Conservation (phyloP, 352 stramenopile genomes). For the Phytophthora ramorum region DNA sequence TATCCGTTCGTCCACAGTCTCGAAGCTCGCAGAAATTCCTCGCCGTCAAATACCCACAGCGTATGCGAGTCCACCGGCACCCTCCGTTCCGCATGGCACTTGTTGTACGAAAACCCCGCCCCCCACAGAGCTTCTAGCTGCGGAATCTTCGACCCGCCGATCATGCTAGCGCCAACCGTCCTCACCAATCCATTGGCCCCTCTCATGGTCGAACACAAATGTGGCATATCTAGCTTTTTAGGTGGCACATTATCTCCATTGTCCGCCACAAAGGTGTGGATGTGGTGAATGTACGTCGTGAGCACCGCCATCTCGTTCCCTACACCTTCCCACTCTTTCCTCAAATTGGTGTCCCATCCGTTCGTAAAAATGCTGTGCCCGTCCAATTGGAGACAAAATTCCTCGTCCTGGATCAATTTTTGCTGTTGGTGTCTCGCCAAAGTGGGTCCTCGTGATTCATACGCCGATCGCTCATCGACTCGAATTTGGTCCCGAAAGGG, state of each 20-base stretch:
- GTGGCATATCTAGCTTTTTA: conserved; percentile 61
- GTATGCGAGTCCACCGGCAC: conserved; percentile 73
- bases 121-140: conserved; percentile 73
- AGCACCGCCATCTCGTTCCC: conserved; percentile 86
- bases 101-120: conserved; percentile 75
- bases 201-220: conserved; percentile 77
- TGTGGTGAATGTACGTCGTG: conserved; percentile 82
- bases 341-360: conserved; percentile 70
- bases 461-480: conserved; percentile 67
- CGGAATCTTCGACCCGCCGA: conserved; percentile 67
- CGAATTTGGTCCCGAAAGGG: conserved; percentile 66
- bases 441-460: conserved; percentile 76
- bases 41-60: conserved; percentile 72
- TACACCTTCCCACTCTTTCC: conserved; percentile 69
- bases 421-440: conserved; percentile 79
- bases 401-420: conserved; percentile 68
- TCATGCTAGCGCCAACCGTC: conserved; percentile 83
- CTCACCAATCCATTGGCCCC: conserved; percentile 63
- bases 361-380: conserved; percentile 88
- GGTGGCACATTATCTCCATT: conserved; percentile 71
- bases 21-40: conserved; percentile 67
- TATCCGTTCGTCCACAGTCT: conserved; percentile 68
- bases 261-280: conserved; percentile 77
- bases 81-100: conserved; percentile 76
- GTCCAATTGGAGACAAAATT: conserved; percentile 86